Conservation (phyloP, 2,329 filamentous ascomycete genomes). For the Xenoacremonium recifei region DNA sequence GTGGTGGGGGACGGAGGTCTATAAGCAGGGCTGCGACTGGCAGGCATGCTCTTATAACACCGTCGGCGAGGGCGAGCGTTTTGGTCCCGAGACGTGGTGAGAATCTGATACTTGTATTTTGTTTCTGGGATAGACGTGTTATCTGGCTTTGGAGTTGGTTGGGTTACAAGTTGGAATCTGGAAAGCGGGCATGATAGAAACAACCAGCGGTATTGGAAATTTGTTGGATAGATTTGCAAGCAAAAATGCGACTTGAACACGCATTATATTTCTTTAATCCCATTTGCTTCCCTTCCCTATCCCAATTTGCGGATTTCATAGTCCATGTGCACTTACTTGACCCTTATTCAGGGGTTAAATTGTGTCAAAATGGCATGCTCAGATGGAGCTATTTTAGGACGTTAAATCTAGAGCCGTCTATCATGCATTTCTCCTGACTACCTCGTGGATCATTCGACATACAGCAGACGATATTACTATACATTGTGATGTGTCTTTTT, state of each 20-base stretch:
- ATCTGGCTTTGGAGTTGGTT: neutral
- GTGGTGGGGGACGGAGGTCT: conserved; percentile 89
- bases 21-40: conserved; percentile 84
- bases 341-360: no score
- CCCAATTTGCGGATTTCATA: no score
- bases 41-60: conserved; percentile 70
- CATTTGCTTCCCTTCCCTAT: no score
- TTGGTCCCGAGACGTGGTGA: conserved; percentile 64
- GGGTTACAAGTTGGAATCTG: neutral
- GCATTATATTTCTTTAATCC: no score
- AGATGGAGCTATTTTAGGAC: no score
- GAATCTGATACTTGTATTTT: neutral
- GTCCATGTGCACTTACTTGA: no score
- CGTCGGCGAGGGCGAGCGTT: conserved; percentile 61
- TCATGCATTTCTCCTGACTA: conserved; percentile 18
- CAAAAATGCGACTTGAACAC: no score
- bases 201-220: neutral
- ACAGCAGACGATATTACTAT: conserved; percentile 34
- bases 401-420: no score
- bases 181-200: conserved; percentile 20
- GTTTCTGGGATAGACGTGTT: neutral
- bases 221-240: conserved; percentile 18
- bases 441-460: conserved; percentile 18
- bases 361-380: no score
- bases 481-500: conserved; percentile 28